A percentile compares a stretch with the other conserved stretches of the same genome.
phyloP scores from a whole-genome alignment of 257 asterid species.

The Pogostemon cablin region DNA sequence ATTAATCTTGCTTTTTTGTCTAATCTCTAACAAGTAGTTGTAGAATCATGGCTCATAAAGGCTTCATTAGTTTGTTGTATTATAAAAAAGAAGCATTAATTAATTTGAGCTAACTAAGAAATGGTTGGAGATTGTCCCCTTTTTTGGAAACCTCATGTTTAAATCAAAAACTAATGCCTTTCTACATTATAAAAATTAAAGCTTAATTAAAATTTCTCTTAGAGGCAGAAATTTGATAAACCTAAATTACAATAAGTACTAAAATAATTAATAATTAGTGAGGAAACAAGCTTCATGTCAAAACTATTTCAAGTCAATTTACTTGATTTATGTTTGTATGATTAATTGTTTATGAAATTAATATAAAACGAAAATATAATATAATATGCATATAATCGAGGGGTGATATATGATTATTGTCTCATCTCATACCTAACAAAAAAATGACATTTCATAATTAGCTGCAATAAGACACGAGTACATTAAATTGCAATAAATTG shows the following conservation, averaged over 20 bases:
- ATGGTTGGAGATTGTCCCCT: conserved; percentile 44
- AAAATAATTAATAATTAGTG: no score
- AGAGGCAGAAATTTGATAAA: no score
- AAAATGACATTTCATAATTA: conserved; percentile 1
- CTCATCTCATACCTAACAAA: not conserved
- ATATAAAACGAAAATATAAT: no score
- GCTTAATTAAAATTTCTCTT: not conserved
- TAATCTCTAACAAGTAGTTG: conserved; percentile 29
- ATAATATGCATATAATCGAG: no score
- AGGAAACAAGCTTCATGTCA: no score
- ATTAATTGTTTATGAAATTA: no score
- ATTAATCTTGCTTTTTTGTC: conserved; percentile 31
- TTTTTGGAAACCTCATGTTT: conserved; percentile 34
- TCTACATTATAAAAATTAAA: not conserved
- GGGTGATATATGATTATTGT: no score
- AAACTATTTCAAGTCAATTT: no score
- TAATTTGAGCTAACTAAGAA: conserved; percentile 29
- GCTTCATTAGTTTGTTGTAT: conserved; percentile 18
- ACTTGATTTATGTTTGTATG: no score
- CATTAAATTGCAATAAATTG: not conserved
- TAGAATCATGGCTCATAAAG: conserved; percentile 37
- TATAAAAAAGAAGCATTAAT: conserved; percentile 11
- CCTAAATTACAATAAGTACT: no score
- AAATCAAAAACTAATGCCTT: conserved; percentile 23
- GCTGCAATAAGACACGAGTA: conserved; percentile 8